These are phyloP conservation scores for Thoreauomyces humboldtii DNA, from an alignment of 192 early-diverging fungal genomes.

Conservation along the genomic window DNA sequence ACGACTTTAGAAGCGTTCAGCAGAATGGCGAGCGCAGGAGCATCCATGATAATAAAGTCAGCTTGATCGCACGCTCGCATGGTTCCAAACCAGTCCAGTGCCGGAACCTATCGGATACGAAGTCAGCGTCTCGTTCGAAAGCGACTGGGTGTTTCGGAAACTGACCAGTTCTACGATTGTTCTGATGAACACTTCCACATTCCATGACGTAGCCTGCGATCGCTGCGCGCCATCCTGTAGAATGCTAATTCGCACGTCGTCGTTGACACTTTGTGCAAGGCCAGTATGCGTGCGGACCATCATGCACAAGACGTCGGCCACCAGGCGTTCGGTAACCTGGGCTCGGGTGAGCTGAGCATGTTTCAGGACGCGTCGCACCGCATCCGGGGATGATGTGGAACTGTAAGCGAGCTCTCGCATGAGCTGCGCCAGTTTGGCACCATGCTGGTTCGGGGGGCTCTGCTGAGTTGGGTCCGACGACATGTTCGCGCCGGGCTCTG, in stretches of 20 bases:
- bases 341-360: constrained; percentile 13
- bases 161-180: constrained; percentile 55
- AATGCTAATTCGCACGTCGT: too few species aligned
- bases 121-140: neutral
- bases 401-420: constrained; percentile 34
- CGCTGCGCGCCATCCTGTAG: too few species aligned
- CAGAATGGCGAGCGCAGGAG: constrained; percentile 59
- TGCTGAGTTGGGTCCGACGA: too few species aligned
- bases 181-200: constrained; percentile 60
- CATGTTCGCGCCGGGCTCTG: too few species aligned
- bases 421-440: constrained; percentile 13
- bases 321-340: constrained; percentile 28
- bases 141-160: neutral
- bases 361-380: constrained; percentile 23
- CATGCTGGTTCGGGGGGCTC: too few species aligned
- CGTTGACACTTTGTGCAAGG: constrained; percentile 31
- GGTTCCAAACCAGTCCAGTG: constrained; percentile 63
- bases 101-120: constrained; percentile 40
- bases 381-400: constrained; percentile 9
- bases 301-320: constrained; percentile 63
- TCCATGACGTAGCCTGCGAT: constrained; percentile 43
- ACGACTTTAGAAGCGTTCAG: constrained; percentile 58
- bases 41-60: constrained; percentile 57
- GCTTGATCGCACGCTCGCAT: constrained; percentile 62
- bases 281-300: constrained; percentile 56